A percentile compares a stretch with the other conserved stretches of the same genome.
Evolutionary conservation across 306 rosid genomes (phyloP).

Genomic region (Mucuna pruriens): DNA sequence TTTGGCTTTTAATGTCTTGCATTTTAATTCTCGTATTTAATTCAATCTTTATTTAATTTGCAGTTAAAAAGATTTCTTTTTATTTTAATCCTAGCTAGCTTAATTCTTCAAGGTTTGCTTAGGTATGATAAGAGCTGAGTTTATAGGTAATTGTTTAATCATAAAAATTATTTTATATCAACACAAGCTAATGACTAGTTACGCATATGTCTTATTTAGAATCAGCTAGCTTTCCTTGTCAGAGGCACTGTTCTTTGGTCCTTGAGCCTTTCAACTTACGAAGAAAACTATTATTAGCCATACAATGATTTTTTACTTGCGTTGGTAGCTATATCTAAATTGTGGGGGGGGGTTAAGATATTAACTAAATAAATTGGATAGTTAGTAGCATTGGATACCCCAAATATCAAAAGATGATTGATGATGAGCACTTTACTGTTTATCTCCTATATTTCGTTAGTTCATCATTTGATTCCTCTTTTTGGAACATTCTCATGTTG

Average conservation of each 20-base stretch:
- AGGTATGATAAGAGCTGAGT: not conserved
- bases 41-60: no score
- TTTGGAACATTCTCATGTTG: slow-evolving; percentile 52
- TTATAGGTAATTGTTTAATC: not conserved
- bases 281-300: not conserved
- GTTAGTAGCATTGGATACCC: slow-evolving; percentile 46
- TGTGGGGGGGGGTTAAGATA: not conserved
- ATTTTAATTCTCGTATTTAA: not conserved
- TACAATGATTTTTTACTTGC: not conserved
- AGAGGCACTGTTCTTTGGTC: not conserved
- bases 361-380: not conserved
- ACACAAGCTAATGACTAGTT: not conserved
- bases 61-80: not conserved
- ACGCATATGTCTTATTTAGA: not conserved
- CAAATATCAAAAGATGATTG: slow-evolving; percentile 27
- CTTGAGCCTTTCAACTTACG: not conserved
- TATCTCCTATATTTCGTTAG: slow-evolving; percentile 5
- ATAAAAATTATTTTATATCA: not conserved
- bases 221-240: not conserved
- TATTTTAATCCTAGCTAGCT: not conserved
- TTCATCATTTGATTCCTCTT: slow-evolving; percentile 32
- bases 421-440: not conserved
- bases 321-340: not conserved
- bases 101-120: not conserved
- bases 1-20: not conserved